phyloP scores from a whole-genome alignment of 495 filamentous ascomycete species.

The Penicillium verhagenii region DNA sequence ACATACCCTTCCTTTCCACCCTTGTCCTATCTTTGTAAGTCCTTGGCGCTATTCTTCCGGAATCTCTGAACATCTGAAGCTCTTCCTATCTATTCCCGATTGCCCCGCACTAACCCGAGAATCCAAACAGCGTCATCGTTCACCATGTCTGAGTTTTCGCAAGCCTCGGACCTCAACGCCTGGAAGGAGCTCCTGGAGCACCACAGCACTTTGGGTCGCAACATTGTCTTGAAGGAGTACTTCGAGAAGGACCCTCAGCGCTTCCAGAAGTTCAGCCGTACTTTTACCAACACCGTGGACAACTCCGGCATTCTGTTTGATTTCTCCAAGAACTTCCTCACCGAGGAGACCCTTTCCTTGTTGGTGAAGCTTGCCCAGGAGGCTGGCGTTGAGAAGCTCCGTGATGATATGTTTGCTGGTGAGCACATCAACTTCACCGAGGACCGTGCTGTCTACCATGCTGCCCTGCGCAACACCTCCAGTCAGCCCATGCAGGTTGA shows the following conservation, averaged over 20 bases:
- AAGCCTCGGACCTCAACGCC: conserved; percentile 75
- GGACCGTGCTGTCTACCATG: conserved; percentile 92
- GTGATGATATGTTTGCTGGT: conserved; percentile 94
- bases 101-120: conserved; percentile 37
- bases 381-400: conserved; percentile 84
- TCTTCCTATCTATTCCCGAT: not conserved
- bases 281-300: conserved; percentile 76
- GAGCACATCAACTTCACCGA: conserved; percentile 99
- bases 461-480: conserved; percentile 83
- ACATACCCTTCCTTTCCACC: conserved; percentile 6
- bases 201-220: conserved; percentile 76
- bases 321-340: conserved; percentile 98
- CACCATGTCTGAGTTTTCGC: conserved; percentile 61
- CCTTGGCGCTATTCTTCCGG: conserved; percentile 1
- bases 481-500: conserved; percentile 89
- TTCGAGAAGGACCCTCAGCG: conserved; percentile 87
- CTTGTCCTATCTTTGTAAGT: conserved; percentile 12
- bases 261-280: conserved; percentile 86
- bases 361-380: conserved; percentile 88
- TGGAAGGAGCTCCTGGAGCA: conserved; percentile 90
- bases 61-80: too few species aligned
- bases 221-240: conserved; percentile 87
- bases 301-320: conserved; percentile 88
- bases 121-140: conserved; percentile 18
- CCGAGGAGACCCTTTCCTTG: conserved; percentile 83